Evolutionary conservation across 352 stramenopile species (phyloP).

Genomic region (Pythium myriotylum): DNA sequence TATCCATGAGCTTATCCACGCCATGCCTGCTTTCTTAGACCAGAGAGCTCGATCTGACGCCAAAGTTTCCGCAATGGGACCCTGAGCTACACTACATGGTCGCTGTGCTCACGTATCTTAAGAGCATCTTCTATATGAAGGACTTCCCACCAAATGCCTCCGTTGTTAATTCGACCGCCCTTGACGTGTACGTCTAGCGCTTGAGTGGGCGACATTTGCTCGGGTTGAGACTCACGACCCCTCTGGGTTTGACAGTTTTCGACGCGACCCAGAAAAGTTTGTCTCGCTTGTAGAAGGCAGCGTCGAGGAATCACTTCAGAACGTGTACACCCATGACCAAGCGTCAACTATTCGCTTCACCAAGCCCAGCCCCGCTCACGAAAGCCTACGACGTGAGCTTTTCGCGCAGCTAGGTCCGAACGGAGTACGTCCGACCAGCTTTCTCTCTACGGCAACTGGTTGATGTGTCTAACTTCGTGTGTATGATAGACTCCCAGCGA

Average conservation of each 20-base stretch:
- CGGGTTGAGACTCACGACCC: neutral
- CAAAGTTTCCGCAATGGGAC: constrained; percentile 93
- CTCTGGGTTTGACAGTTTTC: constrained; percentile 50
- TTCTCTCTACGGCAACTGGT: neutral
- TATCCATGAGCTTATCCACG: neutral
- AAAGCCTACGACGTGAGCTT: constrained; percentile 79
- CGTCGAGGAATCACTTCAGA: constrained; percentile 93
- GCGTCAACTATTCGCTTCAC: constrained; percentile 89
- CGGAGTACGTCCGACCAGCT: constrained; percentile 19
- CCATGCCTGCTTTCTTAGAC: constrained; percentile 38
- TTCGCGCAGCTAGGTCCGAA: constrained; percentile 61
- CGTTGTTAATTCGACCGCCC: constrained; percentile 85
- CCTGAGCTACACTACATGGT: constrained; percentile 95
- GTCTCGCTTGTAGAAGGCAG: constrained; percentile 89
- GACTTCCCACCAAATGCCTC: constrained; percentile 70
- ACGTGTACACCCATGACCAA: constrained; percentile 93
- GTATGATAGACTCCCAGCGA: constrained; percentile 8
- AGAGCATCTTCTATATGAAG: constrained; percentile 98
- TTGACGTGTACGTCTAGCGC: constrained; percentile 72
- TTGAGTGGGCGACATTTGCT: neutral
- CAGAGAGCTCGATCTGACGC: constrained; percentile 90
- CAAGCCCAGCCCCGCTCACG: constrained; percentile 79
- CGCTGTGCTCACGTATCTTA: constrained; percentile 95
- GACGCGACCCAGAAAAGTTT: constrained; percentile 86
- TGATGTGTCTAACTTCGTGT: constrained; percentile 1